Percentiles rank a stretch among this genome's conserved stretches.
These are phyloP conservation scores for Iris pallida DNA, from an alignment of 116 monocot genomes.

Conservation along the genomic window DNA sequence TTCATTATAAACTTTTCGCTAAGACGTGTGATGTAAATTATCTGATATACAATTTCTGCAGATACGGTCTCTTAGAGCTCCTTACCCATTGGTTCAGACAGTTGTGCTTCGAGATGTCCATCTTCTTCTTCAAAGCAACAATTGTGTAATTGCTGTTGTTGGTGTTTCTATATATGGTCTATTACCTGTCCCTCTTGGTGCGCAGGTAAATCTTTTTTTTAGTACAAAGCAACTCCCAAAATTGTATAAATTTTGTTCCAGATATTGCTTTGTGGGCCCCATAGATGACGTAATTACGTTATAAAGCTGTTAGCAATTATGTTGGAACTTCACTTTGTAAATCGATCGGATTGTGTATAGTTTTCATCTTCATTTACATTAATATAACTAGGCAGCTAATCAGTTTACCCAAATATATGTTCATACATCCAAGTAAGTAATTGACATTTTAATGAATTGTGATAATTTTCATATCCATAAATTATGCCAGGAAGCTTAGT, in stretches of 20 bases:
- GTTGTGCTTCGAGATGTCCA: conserved; percentile 79
- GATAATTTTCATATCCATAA: no score
- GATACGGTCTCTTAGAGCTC: conserved; percentile 88
- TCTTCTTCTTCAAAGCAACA: conserved; percentile 69
- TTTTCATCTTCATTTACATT: no score
- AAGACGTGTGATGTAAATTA: conserved; percentile 7
- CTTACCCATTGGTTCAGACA: conserved; percentile 89
- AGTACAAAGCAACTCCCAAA: neutral
- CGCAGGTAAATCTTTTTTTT: conserved; percentile 51
- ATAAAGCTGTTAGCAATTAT: no score
- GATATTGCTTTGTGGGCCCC: neutral
- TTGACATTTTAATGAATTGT: no score
- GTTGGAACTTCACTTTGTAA: no score
- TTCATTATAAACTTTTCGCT: neutral
- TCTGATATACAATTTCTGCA: conserved; percentile 28
- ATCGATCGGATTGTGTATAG: no score
- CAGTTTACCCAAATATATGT: no score
- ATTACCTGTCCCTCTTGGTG: conserved; percentile 90
- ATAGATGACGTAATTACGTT: neutral
- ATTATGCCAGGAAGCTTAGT: no score
- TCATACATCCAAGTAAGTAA: no score
- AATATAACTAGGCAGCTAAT: no score
- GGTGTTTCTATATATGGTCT: conserved; percentile 79
- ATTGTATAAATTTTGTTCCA: neutral
- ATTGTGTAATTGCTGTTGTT: conserved; percentile 65